A percentile compares a stretch with the other conserved stretches of the same genome.
phyloP scores from a whole-genome alignment of 495 filamentous ascomycete genomes.

The Xylaria curta region DNA sequence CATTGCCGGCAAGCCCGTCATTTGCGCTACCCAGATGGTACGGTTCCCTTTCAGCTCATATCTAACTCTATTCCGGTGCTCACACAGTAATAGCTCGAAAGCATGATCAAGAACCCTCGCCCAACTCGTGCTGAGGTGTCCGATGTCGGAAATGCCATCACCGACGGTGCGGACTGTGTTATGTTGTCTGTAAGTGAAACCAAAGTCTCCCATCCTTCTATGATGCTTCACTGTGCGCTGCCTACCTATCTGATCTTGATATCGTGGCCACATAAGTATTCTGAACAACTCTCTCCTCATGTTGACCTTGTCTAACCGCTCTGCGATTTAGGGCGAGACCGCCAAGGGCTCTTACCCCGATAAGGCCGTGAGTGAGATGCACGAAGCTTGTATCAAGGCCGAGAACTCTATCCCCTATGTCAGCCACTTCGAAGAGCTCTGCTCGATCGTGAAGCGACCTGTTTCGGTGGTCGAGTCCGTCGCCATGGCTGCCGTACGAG shows the following conservation, averaged over 20 bases:
- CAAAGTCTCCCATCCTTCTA: background rate
- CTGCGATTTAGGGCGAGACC: conserved; percentile 71
- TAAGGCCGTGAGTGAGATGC: conserved; percentile 96
- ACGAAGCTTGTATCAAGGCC: conserved; percentile 92
- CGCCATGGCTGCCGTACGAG: conserved; percentile 94
- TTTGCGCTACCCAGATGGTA: conserved; percentile 73
- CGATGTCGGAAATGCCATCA: conserved; percentile 96
- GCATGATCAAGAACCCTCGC: conserved; percentile 99
- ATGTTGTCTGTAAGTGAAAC: conserved; percentile 74
- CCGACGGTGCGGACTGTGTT: conserved; percentile 98
- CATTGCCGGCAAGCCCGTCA: conserved; percentile 96
- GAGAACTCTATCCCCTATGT: conserved; percentile 97
- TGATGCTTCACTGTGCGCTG: background rate
- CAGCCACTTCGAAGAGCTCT: conserved; percentile 93
- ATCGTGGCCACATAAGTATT: background rate
- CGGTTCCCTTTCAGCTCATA: background rate
- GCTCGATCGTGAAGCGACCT: conserved; percentile 78
- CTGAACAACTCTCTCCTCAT: background rate
- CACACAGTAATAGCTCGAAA: conserved; percentile 66
- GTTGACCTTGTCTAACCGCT: conserved; percentile 2
- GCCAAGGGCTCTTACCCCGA: conserved; percentile 95
- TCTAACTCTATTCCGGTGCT: background rate
- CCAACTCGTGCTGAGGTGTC: conserved; percentile 97
- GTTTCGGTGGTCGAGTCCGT: conserved; percentile 87
- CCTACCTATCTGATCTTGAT: background rate